A percentile compares a stretch with the other conserved stretches of the same genome.
Conservation (phyloP, 139 green algal genomes). For the Eudorina sp. region DNA sequence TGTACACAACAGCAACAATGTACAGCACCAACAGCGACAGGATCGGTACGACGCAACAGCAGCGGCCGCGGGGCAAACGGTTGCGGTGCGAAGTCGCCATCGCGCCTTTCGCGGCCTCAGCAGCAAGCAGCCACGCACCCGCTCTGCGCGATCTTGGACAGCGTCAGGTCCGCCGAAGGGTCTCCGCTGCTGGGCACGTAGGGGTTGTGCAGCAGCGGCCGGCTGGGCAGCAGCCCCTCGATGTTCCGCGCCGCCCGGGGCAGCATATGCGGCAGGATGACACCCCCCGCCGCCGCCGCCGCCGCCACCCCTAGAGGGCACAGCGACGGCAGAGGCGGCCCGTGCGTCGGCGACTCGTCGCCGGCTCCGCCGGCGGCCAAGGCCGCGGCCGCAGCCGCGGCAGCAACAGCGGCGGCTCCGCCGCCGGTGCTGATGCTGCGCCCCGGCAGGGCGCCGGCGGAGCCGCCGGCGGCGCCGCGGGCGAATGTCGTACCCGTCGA, state of each 20-base stretch:
- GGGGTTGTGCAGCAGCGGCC: constrained; percentile 49
- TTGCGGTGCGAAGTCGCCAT: no score
- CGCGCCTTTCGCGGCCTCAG: no score
- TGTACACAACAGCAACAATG: no score
- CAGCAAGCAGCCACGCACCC: not conserved
- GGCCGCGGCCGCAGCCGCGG: no score
- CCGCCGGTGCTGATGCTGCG: not conserved
- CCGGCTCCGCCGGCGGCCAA: not conserved
- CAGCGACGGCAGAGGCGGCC: no score
- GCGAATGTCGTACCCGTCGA: not conserved
- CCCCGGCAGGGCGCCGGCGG: not conserved
- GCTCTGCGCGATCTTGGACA: constrained; percentile 43
- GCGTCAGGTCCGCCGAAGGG: constrained; percentile 9
- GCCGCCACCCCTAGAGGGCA: not conserved
- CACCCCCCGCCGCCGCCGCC: not conserved
- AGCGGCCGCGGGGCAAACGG: no score
- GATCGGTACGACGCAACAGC: no score
- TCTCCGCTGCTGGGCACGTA: constrained; percentile 42
- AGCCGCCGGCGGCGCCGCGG: not conserved
- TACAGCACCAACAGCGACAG: no score
- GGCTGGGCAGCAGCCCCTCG: constrained; percentile 17
- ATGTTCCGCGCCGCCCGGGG: constrained; percentile 35
- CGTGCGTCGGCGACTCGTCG: not conserved
- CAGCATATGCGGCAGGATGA: constrained; percentile 19
- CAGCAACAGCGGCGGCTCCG: no score